Percentiles rank a stretch among this genome's conserved stretches.
Evolutionary conservation across 1,139 yeast genomes (phyloP).

Genomic region (Tardiomyces depauwii): DNA sequence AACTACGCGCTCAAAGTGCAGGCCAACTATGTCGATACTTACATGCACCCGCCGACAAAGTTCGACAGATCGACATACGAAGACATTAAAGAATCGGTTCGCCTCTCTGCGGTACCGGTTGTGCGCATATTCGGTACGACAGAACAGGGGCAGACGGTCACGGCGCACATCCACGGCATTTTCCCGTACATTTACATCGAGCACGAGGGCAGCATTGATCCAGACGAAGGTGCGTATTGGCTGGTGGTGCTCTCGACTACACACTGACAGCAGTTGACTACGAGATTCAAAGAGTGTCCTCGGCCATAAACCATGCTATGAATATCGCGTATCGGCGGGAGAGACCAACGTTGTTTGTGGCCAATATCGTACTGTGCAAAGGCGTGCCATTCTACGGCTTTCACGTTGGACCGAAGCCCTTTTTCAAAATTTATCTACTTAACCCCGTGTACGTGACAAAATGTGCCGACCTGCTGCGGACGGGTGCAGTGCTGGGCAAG

Average conservation of each 20-base stretch:
- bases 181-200: slow-evolving; percentile 72
- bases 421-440: slow-evolving; percentile 55
- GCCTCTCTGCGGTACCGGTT: slow-evolving; percentile 42
- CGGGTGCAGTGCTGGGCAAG: slow-evolving; percentile 33
- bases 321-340: slow-evolving; percentile 18
- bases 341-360: slow-evolving; percentile 34
- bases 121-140: slow-evolving; percentile 66
- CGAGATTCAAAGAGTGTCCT: slow-evolving; percentile 8
- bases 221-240: slow-evolving; percentile 12
- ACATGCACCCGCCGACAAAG: not conserved
- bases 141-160: slow-evolving; percentile 40
- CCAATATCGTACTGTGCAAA: slow-evolving; percentile 56
- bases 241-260: too few relatives aligned
- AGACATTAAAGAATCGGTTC: not conserved
- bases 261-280: not conserved
- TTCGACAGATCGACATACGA: not conserved
- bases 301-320: slow-evolving; percentile 21
- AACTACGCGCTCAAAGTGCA: not conserved
- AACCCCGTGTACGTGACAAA: slow-evolving; percentile 52
- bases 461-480: slow-evolving; percentile 48
- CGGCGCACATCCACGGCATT: slow-evolving; percentile 72
- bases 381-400: slow-evolving; percentile 82
- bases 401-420: slow-evolving; percentile 49
- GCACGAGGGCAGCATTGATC: slow-evolving; percentile 31
- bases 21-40: not conserved